Evolutionary conservation across 768 basidiomycete genomes (phyloP), one percentile per base, ranked within the genome.

Genomic region (Naganishia randhawae): DNA sequence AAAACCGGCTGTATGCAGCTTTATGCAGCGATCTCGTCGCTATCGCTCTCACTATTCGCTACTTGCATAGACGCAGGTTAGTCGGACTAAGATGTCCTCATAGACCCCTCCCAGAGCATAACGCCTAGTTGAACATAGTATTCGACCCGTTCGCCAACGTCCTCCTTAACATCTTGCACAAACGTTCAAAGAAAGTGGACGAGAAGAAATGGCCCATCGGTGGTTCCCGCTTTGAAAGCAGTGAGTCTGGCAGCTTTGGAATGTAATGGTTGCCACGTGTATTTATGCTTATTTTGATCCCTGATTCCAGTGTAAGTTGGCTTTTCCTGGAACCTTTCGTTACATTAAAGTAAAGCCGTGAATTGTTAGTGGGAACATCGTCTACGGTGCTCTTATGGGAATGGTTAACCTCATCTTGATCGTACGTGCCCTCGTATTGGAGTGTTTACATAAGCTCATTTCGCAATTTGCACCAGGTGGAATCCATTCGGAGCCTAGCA

Each of bases 371-470:
- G 91, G 90, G 14, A 93, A 94, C 73, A 87, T 92, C 68, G 82
- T 91, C 64, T 95, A 92, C 73, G 92, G 91, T 86, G 73, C 25
- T 69, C 91, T 92, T 54, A 97, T 96, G 93, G 86, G 86, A 66
- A 86, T 90, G 4, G 93, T 95, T 72, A 97, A 95, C 81, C 80
- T 97, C 35, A 87, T 96, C 63, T 85, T 97, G 71, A 85, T 93
- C 57, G 92, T 76, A 31, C 54, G 71, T 72, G 62, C 13, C 50
- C 1, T 7, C n/a, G 25, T 14, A 42, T 6, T 39, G 17, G n/a
- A 61, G 41, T 5, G 39, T 51, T 37, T 25, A 32, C 7, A 63
- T 45, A 22, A 10, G 27, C 25, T 45, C 22, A 63, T 11, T 11
- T 13, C 8, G 3, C 19, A 8, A 9, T 8, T 31, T 31, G n/a